A percentile compares a stretch with the other conserved stretches of the same genome.
Evolutionary conservation across 352 stramenopile species (phyloP).

Genomic region (Plasmopara viticola): DNA sequence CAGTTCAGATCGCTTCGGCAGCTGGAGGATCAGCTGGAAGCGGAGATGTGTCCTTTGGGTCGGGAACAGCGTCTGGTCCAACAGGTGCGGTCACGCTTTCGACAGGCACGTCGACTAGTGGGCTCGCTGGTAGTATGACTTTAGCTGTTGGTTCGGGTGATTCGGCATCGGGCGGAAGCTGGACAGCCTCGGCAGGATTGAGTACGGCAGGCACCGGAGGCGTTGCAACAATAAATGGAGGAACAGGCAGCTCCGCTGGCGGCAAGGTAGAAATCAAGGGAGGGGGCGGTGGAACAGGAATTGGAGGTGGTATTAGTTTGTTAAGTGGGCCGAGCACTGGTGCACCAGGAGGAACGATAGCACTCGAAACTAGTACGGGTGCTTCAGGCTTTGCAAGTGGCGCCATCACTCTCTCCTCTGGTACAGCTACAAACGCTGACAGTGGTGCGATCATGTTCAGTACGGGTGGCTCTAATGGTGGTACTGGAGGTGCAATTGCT

Average conservation of each 20-base stretch:
- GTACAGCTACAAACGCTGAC: conserved; percentile 19
- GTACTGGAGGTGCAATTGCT: conserved; percentile 29
- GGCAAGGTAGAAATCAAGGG: conserved; percentile 11
- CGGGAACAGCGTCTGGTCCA: not conserved
- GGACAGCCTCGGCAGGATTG: conserved; percentile 20
- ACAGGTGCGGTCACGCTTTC: conserved; percentile 37
- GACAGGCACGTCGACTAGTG: conserved; percentile 26
- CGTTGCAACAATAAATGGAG: conserved; percentile 23
- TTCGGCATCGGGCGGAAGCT: not conserved
- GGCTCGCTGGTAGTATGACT: conserved; percentile 29
- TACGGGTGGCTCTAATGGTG: conserved; percentile 25
- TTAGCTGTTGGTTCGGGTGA: conserved; percentile 27
- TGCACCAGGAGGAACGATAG: no score
- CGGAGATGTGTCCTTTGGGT: no score
- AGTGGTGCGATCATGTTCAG: conserved; percentile 32
- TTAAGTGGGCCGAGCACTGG: no score
- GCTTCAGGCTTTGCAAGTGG: conserved; percentile 29
- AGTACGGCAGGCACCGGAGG: conserved; percentile 26
- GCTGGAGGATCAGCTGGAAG: no score
- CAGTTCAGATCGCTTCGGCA: no score
- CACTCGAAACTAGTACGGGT: conserved; percentile 14
- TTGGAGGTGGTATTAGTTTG: no score
- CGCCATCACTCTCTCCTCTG: conserved; percentile 31
- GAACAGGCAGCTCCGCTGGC: conserved; percentile 25
- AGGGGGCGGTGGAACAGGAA: no score